Conservation (phyloP, 2,329 filamentous ascomycete species). For the Coleophoma crateriformis region DNA sequence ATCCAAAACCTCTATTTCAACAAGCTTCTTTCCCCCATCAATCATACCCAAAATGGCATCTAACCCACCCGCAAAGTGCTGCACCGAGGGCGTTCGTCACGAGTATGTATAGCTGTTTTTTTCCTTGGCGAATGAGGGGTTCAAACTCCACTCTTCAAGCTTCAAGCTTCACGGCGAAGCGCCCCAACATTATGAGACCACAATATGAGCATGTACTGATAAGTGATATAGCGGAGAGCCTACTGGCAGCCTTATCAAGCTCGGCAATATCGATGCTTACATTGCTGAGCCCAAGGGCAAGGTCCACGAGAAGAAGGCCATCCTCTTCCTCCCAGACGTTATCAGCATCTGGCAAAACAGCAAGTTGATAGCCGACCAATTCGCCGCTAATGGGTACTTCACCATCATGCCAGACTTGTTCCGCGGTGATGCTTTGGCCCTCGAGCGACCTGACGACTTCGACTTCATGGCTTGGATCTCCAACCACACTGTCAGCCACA, state of each 20-base stretch:
- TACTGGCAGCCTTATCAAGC: slow-evolving; percentile 21
- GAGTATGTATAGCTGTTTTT: slow-evolving; percentile 15
- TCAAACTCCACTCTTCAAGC: no score
- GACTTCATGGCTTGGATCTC: slow-evolving; percentile 42
- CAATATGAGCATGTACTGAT: not conserved
- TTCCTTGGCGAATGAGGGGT: slow-evolving; percentile 1
- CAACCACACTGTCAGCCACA: slow-evolving; percentile 19
- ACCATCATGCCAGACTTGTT: slow-evolving; percentile 64
- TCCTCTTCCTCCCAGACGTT: slow-evolving; percentile 25
- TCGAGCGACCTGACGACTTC: slow-evolving; percentile 41
- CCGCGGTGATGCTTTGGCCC: slow-evolving; percentile 54
- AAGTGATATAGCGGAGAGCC: slow-evolving; percentile 17
- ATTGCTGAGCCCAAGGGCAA: slow-evolving; percentile 21
- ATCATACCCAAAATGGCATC: slow-evolving; percentile 23
- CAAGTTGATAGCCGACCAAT: slow-evolving; percentile 67
- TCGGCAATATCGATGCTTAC: slow-evolving; percentile 25
- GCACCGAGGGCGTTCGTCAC: slow-evolving; percentile 26
- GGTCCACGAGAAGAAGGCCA: slow-evolving; percentile 23
- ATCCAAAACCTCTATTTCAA: not conserved
- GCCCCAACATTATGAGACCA: not conserved
- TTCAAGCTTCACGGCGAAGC: no score
- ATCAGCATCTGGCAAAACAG: slow-evolving; percentile 43
- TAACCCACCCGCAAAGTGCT: slow-evolving; percentile 25
- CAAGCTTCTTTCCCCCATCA: not conserved
- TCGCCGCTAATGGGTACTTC: slow-evolving; percentile 54